Evolutionary conservation across 2,329 filamentous ascomycete species (phyloP), one percentile per base, ranked within the genome.

Genomic region (Alternaria gaisen): DNA sequence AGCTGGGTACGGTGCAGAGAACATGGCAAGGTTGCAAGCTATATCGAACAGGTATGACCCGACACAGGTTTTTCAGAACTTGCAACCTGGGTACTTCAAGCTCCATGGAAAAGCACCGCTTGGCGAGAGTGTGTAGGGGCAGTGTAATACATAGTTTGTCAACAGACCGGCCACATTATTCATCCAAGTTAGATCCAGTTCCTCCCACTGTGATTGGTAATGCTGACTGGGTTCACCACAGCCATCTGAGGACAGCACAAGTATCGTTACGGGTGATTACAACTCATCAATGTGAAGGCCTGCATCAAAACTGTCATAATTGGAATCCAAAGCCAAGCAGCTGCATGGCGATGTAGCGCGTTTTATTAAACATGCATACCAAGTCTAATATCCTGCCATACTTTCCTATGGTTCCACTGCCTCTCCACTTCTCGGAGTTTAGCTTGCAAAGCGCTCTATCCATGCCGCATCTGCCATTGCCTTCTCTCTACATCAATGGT

Each of bases 1-100:
- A 46, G 67, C 69, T 11, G 72, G 79, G 11, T 84, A 84, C 61
- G 81, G 82, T 0, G 28, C 67, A 12, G 66, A 63, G 1, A 83
- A 81, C 51, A 57, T 74, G 46, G 61, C 67, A 28, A 71, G 58
- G 16, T 20, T 73, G 56, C 56, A 64, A 52, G 24, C 44, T 1
- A 60, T 72, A 1, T 57, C 66, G 5, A 60, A 62, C 41, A 68
- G 68, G 47, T 71, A 71, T 20, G 70, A 72, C 52, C 69, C 69
- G 3, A 59, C 46, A 0, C 60, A 57, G 9, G 63, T 73, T 6
- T 72, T 73, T 42, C 48, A 72, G 54, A 61, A 10, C 11, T 26
- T 69, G 6, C 66, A 67, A 41, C 64, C 68, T 0, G 70, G 70
- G 1, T 68, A 65, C n/a, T 73, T 73, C 48, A 72, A 70, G 43